These are phyloP conservation scores for Elaeagnus macrophylla DNA, from an alignment of 306 rosid genomes.

Conservation along the genomic window DNA sequence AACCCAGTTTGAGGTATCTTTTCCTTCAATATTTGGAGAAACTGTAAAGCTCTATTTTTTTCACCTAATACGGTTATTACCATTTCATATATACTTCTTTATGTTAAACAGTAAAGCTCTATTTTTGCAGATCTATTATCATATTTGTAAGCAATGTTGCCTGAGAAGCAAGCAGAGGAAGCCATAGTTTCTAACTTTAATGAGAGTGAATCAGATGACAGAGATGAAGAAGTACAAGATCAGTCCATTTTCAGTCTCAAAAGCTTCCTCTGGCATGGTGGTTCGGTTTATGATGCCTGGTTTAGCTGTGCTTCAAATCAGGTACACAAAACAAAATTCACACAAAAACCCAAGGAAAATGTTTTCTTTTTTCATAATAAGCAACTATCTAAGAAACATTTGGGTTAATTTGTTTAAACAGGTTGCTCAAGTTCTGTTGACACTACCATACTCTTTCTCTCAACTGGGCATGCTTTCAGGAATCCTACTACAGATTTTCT, in stretches of 20 bases:
- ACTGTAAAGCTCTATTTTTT: conserved; percentile 11
- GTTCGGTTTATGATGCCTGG: conserved; percentile 95
- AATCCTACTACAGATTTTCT: conserved; percentile 62
- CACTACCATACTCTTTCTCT: conserved; percentile 82
- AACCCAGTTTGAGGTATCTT: too few species aligned
- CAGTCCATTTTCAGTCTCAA: conserved; percentile 32
- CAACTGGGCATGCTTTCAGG: conserved; percentile 89
- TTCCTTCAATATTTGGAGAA: conserved; percentile 10
- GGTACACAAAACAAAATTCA: conserved; percentile 27
- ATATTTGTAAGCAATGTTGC: conserved; percentile 36
- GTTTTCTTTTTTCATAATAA: neutral
- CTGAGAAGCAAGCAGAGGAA: conserved; percentile 64
- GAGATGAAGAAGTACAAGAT: conserved; percentile 42
- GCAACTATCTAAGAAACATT: neutral
- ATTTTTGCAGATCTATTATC: conserved; percentile 28
- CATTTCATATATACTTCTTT: neutral
- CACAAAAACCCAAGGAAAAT: neutral
- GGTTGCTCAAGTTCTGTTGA: conserved; percentile 94
- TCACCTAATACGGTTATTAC: conserved; percentile 2
- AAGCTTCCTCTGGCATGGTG: conserved; percentile 83
- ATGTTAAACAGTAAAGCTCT: conserved; percentile 1
- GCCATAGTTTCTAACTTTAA: conserved; percentile 45
- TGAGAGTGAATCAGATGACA: conserved; percentile 40
- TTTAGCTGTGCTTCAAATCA: conserved; percentile 95
- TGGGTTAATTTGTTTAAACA: conserved; percentile 18